Evolutionary conservation across 495 filamentous ascomycete genomes (phyloP), one percentile per base, ranked within the genome.

Genomic region (Xylona heveae): DNA sequence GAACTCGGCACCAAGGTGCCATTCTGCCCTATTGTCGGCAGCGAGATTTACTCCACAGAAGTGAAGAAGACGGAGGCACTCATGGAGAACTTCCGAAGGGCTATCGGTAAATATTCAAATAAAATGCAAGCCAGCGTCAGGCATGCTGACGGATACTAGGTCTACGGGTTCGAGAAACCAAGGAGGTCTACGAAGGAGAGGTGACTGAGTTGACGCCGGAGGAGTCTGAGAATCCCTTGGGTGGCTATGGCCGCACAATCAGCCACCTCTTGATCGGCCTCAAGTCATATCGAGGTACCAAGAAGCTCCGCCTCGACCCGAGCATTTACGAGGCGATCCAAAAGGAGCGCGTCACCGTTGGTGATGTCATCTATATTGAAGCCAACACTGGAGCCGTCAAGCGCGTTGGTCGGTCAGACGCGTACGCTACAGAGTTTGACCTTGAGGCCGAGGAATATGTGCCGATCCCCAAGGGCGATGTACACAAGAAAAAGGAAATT

Each of bases 401-500:
- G 61, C 65, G 88, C 42, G 88, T 97, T 5, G 88, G 88, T 12
- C 65, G 88, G 38, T 88, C 78, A 6, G 90, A 95, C 46, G 85
- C 88, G 14, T 95, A 93, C 51, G 81, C 82, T 14, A 95, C 88
- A 13, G 88, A 97, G 46, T 97, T 95, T 50, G 88, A 97, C 57
- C 70, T 94, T 13, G 88, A 95, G 59, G 88, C 88, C 0, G 88
- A 95, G 48, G 88, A 97, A 51, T 95, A 95, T 51, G 88, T 95
- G 30, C 88, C 88, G 3, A 88, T 97, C 36, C 88, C 88, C 13
- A 94, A 97, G 56, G 88, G 88, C 25, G 88, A 97, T 43, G 88
- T 97, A 24, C 88, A 94, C 58, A 97, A 95, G 64, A 93, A 94
- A 68, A 97, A 97, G 61, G 88, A 97, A 57, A 85, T 95, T 35